A percentile compares a stretch with the other conserved stretches of the same genome.
Conservation (phyloP, 805 yeast species). For the Candida pseudoglaebosa region DNA sequence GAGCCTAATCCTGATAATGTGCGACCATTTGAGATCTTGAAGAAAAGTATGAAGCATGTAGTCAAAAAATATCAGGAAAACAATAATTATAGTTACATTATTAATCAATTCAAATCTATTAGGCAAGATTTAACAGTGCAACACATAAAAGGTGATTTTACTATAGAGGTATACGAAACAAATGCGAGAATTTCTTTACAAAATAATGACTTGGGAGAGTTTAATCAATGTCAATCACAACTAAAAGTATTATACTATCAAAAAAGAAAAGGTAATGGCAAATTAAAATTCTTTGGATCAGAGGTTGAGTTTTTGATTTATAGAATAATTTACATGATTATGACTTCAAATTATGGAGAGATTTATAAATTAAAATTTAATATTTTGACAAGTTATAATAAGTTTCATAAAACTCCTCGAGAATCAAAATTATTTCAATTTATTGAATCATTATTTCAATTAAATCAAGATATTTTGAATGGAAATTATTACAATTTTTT, state of each 20-base stretch:
- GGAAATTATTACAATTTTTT: conserved; percentile 49
- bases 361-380: conserved; percentile 39
- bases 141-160: conserved; percentile 71
- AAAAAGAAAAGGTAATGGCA: conserved; percentile 25
- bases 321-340: conserved; percentile 66
- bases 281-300: conserved; percentile 17
- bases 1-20: conserved; percentile 85
- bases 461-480: conserved; percentile 14
- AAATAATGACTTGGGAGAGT: conserved; percentile 85
- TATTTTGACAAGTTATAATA: conserved; percentile 6
- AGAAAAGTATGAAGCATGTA: conserved; percentile 53
- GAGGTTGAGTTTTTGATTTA: conserved; percentile 69
- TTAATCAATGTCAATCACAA: conserved; percentile 90
- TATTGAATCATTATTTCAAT: conserved; percentile 13
- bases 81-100: conserved; percentile 63
- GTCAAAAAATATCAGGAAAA: conserved; percentile 43
- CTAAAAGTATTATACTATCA: conserved; percentile 57
- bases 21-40: conserved; percentile 64
- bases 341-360: conserved; percentile 65
- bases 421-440: conserved; percentile 15
- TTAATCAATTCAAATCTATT: conserved; percentile 88
- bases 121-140: conserved; percentile 94
- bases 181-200: conserved; percentile 86
- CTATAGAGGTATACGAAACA: conserved; percentile 75
- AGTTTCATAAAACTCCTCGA: conserved; percentile 7